phyloP scores from a whole-genome alignment of 306 rosid species.

The Vigna reflexopilosa region DNA sequence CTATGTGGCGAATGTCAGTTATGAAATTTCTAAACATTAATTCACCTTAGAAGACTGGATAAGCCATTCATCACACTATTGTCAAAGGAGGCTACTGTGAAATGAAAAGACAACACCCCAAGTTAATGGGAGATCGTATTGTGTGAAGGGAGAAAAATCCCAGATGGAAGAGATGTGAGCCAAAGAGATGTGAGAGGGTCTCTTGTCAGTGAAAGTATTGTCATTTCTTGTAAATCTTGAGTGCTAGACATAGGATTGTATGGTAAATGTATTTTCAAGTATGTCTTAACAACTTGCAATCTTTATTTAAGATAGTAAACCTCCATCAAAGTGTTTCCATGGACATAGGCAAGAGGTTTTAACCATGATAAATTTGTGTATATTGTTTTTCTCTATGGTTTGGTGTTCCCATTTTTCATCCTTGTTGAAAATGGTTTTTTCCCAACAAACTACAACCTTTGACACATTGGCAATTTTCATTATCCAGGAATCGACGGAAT shows the following conservation, averaged over 20 bases:
- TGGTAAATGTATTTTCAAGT: neutral
- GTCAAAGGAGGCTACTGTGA: neutral
- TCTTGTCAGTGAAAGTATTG: neutral
- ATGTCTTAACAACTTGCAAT: neutral
- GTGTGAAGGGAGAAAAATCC: neutral
- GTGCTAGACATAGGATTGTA: neutral
- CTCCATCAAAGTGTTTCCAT: neutral
- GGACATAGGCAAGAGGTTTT: neutral
- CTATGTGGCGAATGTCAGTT: neutral
- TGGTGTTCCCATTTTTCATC: neutral
- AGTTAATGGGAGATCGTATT: neutral
- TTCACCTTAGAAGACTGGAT: neutral
- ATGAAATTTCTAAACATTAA: neutral
- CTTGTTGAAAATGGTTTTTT: neutral
- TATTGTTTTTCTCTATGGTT: neutral
- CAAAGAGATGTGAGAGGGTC: neutral
- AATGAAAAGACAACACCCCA: neutral
- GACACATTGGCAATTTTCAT: slow-evolving; percentile 38
- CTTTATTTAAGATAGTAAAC: neutral
- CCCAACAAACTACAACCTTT: neutral
- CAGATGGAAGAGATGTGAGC: neutral
- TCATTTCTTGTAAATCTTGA: neutral
- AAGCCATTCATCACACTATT: neutral
- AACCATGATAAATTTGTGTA: neutral
- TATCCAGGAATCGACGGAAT: slow-evolving; percentile 56